These are phyloP conservation scores for Suillus ampliporus DNA, from an alignment of 768 basidiomycete species.

Conservation along the genomic window DNA sequence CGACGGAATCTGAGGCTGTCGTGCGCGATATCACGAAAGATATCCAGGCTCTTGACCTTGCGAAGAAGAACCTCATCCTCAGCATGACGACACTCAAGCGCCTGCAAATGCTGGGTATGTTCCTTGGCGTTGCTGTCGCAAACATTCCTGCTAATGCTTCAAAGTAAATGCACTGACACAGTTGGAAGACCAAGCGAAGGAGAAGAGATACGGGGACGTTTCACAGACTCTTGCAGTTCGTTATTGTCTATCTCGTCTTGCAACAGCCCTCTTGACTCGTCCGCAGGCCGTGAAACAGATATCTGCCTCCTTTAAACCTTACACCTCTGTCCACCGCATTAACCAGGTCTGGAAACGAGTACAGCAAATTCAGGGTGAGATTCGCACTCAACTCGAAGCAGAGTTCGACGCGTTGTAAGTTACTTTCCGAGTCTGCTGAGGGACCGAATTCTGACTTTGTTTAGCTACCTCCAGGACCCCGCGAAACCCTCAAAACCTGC, in stretches of 20 bases:
- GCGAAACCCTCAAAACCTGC: slow-evolving; percentile 66
- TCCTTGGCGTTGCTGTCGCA: neutral
- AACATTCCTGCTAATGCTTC: slow-evolving; percentile 10
- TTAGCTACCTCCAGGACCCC: slow-evolving; percentile 81
- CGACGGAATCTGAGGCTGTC: slow-evolving; percentile 95
- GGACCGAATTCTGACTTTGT: slow-evolving; percentile 7
- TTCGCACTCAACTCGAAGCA: slow-evolving; percentile 80
- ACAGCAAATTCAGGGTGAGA: slow-evolving; percentile 80
- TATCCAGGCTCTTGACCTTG: slow-evolving; percentile 91
- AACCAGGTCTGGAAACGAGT: slow-evolving; percentile 79
- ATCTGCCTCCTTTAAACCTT: slow-evolving; percentile 78
- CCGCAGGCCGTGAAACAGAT: slow-evolving; percentile 87
- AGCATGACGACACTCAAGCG: slow-evolving; percentile 91
- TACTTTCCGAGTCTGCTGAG: neutral
- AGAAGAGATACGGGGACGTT: slow-evolving; percentile 82
- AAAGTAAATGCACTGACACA: slow-evolving; percentile 84
- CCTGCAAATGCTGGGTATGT: slow-evolving; percentile 91
- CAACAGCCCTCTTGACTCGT: slow-evolving; percentile 3
- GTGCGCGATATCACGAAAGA: slow-evolving; percentile 96
- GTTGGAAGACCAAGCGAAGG: slow-evolving; percentile 76
- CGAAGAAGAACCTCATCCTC: slow-evolving; percentile 89
- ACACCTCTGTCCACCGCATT: slow-evolving; percentile 76
- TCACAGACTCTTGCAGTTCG: slow-evolving; percentile 78
- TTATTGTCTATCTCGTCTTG: slow-evolving; percentile 14
- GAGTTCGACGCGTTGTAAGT: slow-evolving; percentile 94